Percentiles rank a stretch among this genome's conserved stretches.
phyloP scores from a whole-genome alignment of 495 filamentous ascomycete genomes.

The Annulohypoxylon maeteangense region DNA sequence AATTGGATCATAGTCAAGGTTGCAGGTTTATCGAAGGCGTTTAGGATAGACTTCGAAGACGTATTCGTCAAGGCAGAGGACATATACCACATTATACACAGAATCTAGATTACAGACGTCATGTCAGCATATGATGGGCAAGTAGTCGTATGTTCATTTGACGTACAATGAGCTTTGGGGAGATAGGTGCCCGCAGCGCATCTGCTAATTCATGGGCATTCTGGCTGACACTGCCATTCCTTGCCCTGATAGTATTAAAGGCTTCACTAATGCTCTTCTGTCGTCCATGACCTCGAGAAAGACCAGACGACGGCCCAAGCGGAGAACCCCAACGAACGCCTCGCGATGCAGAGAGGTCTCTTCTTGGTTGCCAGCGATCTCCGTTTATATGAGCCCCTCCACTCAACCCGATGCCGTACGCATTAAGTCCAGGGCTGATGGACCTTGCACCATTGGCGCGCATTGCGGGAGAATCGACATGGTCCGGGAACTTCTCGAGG shows the following conservation, averaged over 20 bases:
- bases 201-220: constrained; percentile 94
- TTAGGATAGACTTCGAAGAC: constrained; percentile 96
- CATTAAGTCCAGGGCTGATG: constrained; percentile 51
- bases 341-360: constrained; percentile 56
- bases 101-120: constrained; percentile 61
- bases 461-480: constrained; percentile 53
- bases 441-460: constrained; percentile 46
- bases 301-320: constrained; percentile 48
- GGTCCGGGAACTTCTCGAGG: constrained; percentile 67
- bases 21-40: constrained; percentile 88
- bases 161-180: constrained; percentile 85
- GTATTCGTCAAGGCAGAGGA: constrained; percentile 96
- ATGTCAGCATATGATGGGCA: constrained; percentile 21
- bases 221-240: constrained; percentile 84
- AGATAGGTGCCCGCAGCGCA: constrained; percentile 89
- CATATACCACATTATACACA: constrained; percentile 91
- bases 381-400: constrained; percentile 46
- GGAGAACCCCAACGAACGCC: constrained; percentile 59
- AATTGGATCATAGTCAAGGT: constrained; percentile 97
- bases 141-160: constrained; percentile 27
- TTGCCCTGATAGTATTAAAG: constrained; percentile 78
- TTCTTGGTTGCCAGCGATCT: constrained; percentile 64
- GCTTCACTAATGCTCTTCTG: constrained; percentile 90
- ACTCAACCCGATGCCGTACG: constrained; percentile 47
- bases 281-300: constrained; percentile 64